phyloP scores from a whole-genome alignment of 805 yeast species.

The Pichia scutulata region DNA sequence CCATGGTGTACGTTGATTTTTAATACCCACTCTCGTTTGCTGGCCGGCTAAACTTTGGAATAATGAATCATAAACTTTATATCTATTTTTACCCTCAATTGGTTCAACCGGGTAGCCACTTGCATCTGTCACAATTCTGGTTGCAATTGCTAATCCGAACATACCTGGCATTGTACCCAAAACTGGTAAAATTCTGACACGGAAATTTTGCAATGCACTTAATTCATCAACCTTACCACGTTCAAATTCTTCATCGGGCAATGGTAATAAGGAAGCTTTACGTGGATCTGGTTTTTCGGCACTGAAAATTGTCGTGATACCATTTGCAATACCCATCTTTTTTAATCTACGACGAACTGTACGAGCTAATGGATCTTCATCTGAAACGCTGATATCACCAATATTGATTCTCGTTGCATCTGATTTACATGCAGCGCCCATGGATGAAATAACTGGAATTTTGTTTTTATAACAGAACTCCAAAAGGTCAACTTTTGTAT shows the following conservation, averaged over 20 bases:
- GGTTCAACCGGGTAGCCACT: conserved; percentile 91
- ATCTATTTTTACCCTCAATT: conserved; percentile 81
- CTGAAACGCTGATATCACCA: conserved; percentile 82
- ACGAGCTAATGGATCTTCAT: conserved; percentile 89
- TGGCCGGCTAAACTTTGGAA: conserved; percentile 83
- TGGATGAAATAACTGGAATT: conserved; percentile 74
- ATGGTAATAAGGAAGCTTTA: conserved; percentile 80
- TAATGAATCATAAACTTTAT: conserved; percentile 76
- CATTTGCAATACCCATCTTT: conserved; percentile 63
- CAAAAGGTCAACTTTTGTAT: conserved; percentile 89
- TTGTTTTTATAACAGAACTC: conserved; percentile 56
- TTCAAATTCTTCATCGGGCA: conserved; percentile 72
- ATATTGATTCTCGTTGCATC: conserved; percentile 89
- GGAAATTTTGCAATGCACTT: conserved; percentile 78
- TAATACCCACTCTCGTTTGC: conserved; percentile 65
- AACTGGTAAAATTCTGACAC: conserved; percentile 93
- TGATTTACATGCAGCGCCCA: conserved; percentile 96
- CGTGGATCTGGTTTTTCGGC: conserved; percentile 96
- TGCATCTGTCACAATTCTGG: conserved; percentile 68
- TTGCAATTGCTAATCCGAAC: conserved; percentile 86
- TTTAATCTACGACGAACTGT: conserved; percentile 79
- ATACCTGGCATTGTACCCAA: conserved; percentile 96
- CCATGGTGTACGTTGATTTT: conserved; percentile 64
- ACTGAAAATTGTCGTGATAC: conserved; percentile 83
- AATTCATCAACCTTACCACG: conserved; percentile 83